These are phyloP conservation scores for Neurospora sp. DNA, from an alignment of 495 filamentous ascomycete species.

Conservation along the genomic window DNA sequence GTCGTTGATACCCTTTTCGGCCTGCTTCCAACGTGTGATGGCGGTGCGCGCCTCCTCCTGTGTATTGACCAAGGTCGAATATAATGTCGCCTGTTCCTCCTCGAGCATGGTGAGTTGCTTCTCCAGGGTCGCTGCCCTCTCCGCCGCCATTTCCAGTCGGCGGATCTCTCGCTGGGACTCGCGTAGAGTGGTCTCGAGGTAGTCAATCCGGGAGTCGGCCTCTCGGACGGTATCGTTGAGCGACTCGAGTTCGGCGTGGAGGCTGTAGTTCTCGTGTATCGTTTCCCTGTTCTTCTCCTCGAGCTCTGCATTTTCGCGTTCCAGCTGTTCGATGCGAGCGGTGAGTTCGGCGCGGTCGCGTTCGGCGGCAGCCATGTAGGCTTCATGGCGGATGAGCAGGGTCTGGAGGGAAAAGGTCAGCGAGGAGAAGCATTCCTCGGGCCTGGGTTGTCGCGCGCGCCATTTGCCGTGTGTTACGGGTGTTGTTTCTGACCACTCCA, in stretches of 20 bases:
- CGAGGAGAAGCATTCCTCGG: conserved; percentile 9
- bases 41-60: conserved; percentile 66
- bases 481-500: background rate
- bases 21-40: conserved; percentile 69
- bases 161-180: conserved; percentile 67
- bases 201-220: conserved; percentile 63
- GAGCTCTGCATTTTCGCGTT: conserved; percentile 63
- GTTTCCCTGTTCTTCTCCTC: conserved; percentile 63
- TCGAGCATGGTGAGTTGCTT: conserved; percentile 67
- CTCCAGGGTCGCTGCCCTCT: conserved; percentile 67
- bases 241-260: conserved; percentile 73
- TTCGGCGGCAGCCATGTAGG: conserved; percentile 84
- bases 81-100: conserved; percentile 63
- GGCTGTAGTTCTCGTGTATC: conserved; percentile 65
- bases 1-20: conserved; percentile 60
- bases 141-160: conserved; percentile 59
- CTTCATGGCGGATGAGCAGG: conserved; percentile 81
- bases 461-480: background rate
- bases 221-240: conserved; percentile 65
- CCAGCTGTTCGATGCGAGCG: conserved; percentile 61
- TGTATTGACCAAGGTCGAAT: conserved; percentile 51
- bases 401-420: conserved; percentile 61
- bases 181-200: conserved; percentile 60
- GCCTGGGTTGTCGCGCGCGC: conserved; percentile 1
- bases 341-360: conserved; percentile 62